These are phyloP conservation scores for Alternaria ethzedia DNA, from an alignment of 2,329 filamentous ascomycete species.

Conservation along the genomic window DNA sequence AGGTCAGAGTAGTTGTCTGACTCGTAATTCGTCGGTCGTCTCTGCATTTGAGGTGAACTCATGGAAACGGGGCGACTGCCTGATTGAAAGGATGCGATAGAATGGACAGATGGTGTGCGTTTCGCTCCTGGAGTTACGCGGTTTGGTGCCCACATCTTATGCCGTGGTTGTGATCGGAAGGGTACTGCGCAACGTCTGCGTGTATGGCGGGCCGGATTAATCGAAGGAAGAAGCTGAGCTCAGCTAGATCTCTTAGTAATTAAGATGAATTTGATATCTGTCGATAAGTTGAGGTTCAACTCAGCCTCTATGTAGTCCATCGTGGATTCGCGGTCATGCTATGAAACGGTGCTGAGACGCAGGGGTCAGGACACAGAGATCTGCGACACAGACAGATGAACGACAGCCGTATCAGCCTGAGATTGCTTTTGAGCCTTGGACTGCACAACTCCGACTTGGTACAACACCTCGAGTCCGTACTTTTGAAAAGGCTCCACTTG, in stretches of 20 bases:
- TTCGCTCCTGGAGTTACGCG: slow-evolving; percentile 33
- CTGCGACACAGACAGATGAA: slow-evolving; percentile 28
- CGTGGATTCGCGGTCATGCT: slow-evolving; percentile 20
- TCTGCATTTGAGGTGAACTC: slow-evolving; percentile 29
- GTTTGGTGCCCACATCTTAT: slow-evolving; percentile 44
- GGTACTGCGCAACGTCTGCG: not conserved
- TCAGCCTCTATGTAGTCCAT: slow-evolving; percentile 10
- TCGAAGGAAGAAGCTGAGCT: slow-evolving; percentile 2
- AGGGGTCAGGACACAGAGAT: slow-evolving; percentile 23
- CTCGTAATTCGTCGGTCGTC: slow-evolving; percentile 36
- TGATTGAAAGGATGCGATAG: slow-evolving; percentile 37
- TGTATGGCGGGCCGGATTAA: not conserved
- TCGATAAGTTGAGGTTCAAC: not conserved
- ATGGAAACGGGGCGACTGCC: slow-evolving; percentile 7
- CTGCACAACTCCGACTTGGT: not conserved
- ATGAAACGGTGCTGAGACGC: slow-evolving; percentile 46
- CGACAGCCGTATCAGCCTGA: slow-evolving; percentile 18
- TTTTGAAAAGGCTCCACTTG: not conserved
- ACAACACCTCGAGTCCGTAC: not conserved
- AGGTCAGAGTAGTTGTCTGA: slow-evolving; percentile 42
- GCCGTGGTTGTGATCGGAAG: not conserved
- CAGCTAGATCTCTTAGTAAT: not conserved
- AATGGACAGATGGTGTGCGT: slow-evolving; percentile 41
- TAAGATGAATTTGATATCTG: not conserved
- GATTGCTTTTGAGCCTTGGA: slow-evolving; percentile 5